Evolutionary conservation across 176 grass and related monocot genomes (phyloP), one percentile per base, ranked within the genome.

Genomic region (Triticum turgidum): DNA sequence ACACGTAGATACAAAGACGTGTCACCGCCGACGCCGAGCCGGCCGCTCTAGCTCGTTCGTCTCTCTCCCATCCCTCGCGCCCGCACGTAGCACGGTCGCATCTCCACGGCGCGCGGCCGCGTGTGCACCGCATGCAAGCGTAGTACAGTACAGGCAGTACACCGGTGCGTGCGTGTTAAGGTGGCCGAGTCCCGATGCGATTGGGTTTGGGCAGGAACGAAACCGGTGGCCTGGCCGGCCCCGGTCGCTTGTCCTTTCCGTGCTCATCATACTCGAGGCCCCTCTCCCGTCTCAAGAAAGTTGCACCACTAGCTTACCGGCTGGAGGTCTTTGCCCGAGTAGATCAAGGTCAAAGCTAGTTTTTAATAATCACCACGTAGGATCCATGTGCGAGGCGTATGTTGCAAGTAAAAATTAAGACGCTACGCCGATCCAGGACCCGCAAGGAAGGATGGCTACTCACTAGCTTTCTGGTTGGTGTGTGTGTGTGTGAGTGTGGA

Each of bases 101-200:
- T 35, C 10, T 38, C 67, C 18, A 18, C 20, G 11, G 38, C 39
- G 70, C 61, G 10, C 22, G 64, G 64, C 8, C 47, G 34, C 47
- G 84, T 78, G 83, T 38, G 61, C 42, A 12, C 20, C 27, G 11
- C 49, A 52, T 18, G 51, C 49, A 17, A 52, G 5, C 14, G 1
- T 14, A 49, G 9, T 44, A 45, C 10, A 11, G 42, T 12, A 47
- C 47, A 0, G 4, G 1, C 13, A 51, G 47, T 0, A 15, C 35
- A 7, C 10, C 35, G 35, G 35, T 27, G 58, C 37, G 35, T 41
- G 33, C n/a, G 35, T 65, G 78, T 22, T 30, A 52, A 39, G 32
- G 25, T 0, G 47, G 72, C 5, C 41, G 70, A 88, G 81, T 90
- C 62, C 88, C 91, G 76, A 90, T 65, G 88, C 79, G 88, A 85